phyloP scores from a whole-genome alignment of 345 rosid species.

The Moringa oleifera region DNA sequence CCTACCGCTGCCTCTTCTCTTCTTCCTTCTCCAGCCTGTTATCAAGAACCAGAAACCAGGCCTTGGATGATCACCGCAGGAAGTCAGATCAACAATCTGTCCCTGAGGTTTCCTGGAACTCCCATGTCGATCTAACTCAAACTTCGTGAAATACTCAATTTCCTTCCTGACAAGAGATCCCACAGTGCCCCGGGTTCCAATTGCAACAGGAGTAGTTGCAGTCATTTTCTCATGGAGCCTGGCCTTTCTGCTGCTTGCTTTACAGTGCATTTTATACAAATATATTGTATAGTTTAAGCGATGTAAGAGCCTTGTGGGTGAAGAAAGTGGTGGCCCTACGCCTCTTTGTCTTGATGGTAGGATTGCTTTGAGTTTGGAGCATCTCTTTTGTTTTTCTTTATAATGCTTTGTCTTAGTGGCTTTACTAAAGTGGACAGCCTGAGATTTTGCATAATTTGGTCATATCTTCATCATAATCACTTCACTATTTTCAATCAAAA shows the following conservation, averaged over 20 bases:
- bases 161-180: slow-evolving; percentile 77
- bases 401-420: slow-evolving; percentile 10
- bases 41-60: slow-evolving; percentile 47
- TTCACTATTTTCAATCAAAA: slow-evolving; percentile 17
- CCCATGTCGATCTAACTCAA: slow-evolving; percentile 19
- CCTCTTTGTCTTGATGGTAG: slow-evolving; percentile 1
- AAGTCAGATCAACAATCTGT: slow-evolving; percentile 17
- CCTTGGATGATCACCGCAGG: slow-evolving; percentile 29
- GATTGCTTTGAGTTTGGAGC: slow-evolving; percentile 14
- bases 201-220: slow-evolving; percentile 49
- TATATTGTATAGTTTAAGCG: background rate
- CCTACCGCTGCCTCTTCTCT: slow-evolving; percentile 27
- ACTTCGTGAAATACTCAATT: slow-evolving; percentile 57
- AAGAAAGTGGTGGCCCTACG: slow-evolving; percentile 30
- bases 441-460: slow-evolving; percentile 40
- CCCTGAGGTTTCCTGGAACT: slow-evolving; percentile 28
- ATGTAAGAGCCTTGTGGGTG: slow-evolving; percentile 26
- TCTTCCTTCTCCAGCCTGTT: slow-evolving; percentile 51
- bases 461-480: slow-evolving; percentile 16
- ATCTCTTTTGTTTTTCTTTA: slow-evolving; percentile 11
- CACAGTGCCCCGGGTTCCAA: slow-evolving; percentile 78
- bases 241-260: slow-evolving; percentile 19
- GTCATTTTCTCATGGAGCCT: slow-evolving; percentile 30
- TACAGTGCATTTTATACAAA: slow-evolving; percentile 19
- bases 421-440: slow-evolving; percentile 36